phyloP scores from a whole-genome alignment of 208 protist genomes.

The Vickermania spadyakhi region DNA sequence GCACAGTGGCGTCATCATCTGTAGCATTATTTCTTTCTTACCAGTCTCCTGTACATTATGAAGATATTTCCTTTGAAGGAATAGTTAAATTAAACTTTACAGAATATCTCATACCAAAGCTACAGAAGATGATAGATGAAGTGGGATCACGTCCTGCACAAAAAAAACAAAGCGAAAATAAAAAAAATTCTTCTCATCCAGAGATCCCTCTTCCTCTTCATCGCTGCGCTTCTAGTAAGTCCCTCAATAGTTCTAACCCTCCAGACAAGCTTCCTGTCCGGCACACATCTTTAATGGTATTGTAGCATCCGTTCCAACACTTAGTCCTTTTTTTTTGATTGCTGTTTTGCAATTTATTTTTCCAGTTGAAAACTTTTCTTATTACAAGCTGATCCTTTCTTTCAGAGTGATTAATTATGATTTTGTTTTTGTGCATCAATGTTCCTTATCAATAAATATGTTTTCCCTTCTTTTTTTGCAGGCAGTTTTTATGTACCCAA shows the following conservation, averaged over 20 bases:
- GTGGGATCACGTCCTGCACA: background rate
- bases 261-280: constrained; percentile 20
- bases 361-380: too few species aligned
- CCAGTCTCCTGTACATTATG: constrained; percentile 67
- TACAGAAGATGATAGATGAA: constrained; percentile 19
- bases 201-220: constrained; percentile 3
- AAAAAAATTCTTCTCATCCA: background rate
- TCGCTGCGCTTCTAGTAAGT: constrained; percentile 3
- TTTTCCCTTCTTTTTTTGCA: too few species aligned
- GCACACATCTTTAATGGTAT: too few species aligned
- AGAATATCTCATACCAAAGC: constrained; percentile 27
- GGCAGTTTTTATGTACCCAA: too few species aligned
- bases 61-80: constrained; percentile 46
- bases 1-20: background rate
- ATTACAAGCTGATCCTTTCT: too few species aligned
- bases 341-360: too few species aligned
- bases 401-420: too few species aligned
- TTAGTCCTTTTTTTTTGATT: too few species aligned
- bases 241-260: background rate
- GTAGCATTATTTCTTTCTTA: constrained; percentile 74
- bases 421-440: too few species aligned
- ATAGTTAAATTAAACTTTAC: constrained; percentile 24
- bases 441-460: too few species aligned
- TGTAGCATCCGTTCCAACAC: too few species aligned
- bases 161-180: background rate